Percentiles rank a stretch among this genome's conserved stretches.
phyloP scores from a whole-genome alignment of 2,329 filamentous ascomycete species.

The Clarireedia paspali region DNA sequence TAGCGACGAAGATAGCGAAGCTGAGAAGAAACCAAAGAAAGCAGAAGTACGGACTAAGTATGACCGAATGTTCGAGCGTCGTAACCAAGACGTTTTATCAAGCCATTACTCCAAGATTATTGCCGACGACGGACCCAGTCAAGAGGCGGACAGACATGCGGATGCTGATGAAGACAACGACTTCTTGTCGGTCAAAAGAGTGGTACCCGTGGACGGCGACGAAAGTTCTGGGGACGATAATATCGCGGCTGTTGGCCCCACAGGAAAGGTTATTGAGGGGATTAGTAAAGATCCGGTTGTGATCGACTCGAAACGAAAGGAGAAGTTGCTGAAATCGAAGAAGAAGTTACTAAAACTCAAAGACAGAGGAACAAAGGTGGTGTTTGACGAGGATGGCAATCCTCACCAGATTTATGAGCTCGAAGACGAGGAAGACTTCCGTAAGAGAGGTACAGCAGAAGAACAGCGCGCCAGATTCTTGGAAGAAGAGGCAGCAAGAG shows the following conservation, averaged over 20 bases:
- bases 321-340: slow-evolving; percentile 92
- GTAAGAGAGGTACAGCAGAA: slow-evolving; percentile 64
- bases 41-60: slow-evolving; percentile 83
- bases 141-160: slow-evolving; percentile 36
- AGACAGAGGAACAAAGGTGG: slow-evolving; percentile 73
- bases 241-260: slow-evolving; percentile 34
- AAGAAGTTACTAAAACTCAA: slow-evolving; percentile 90
- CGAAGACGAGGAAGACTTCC: slow-evolving; percentile 76
- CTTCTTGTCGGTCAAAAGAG: slow-evolving; percentile 83
- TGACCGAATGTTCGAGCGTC: slow-evolving; percentile 95
- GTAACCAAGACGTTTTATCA: slow-evolving; percentile 93
- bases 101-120: slow-evolving; percentile 88
- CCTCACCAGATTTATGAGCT: slow-evolving; percentile 83
- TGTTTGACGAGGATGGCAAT: slow-evolving; percentile 89
- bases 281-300: slow-evolving; percentile 66
- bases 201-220: slow-evolving; percentile 62
- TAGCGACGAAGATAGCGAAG: slow-evolving; percentile 53
- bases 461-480: slow-evolving; percentile 72
- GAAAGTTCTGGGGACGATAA: slow-evolving; percentile 35
- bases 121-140: slow-evolving; percentile 44
- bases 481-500: slow-evolving; percentile 63
- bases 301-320: slow-evolving; percentile 88
- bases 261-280: slow-evolving; percentile 55
- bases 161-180: slow-evolving; percentile 66
- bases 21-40: slow-evolving; percentile 53